phyloP scores from a whole-genome alignment of 1,284 basidiomycete genomes.

The Ganoderma sp. region DNA sequence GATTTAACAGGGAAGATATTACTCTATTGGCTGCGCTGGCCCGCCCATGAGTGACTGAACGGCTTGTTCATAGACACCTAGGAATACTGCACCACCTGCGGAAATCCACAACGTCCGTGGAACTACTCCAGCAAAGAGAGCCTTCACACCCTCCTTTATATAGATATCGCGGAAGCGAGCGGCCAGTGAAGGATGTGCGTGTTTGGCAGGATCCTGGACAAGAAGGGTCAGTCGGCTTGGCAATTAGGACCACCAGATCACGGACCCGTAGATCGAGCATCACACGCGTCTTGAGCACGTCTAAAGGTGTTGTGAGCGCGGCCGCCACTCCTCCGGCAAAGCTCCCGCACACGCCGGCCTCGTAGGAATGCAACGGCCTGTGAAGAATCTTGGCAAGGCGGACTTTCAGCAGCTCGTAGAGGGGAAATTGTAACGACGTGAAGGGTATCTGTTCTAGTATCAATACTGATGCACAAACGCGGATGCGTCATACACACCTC shows the following conservation, averaged over 20 bases:
- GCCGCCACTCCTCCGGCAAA: conserved; percentile 92
- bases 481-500: conserved; percentile 57
- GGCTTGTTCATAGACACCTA: conserved; percentile 89
- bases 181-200: conserved; percentile 59
- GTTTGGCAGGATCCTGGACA: conserved; percentile 54
- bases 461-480: neutral
- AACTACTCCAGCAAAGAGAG: conserved; percentile 87
- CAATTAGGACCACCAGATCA: conserved; percentile 19
- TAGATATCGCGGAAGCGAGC: conserved; percentile 72
- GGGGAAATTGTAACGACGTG: conserved; percentile 95
- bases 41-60: conserved; percentile 31
- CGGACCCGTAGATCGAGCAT: conserved; percentile 90
- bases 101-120: conserved; percentile 97
- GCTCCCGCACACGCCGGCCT: conserved; percentile 92
- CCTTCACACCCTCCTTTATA: conserved; percentile 71
- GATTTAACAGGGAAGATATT: neutral
- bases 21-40: neutral
- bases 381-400: conserved; percentile 58
- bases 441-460: conserved; percentile 83
- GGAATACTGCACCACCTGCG: conserved; percentile 94
- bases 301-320: conserved; percentile 90
- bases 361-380: conserved; percentile 73
- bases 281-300: conserved; percentile 96
- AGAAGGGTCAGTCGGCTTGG: neutral
- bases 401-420: conserved; percentile 90